Base-by-base conservation (phyloP, 2,329 filamentous ascomycete genomes). In the Alternaria angustiovoidea region DNA sequence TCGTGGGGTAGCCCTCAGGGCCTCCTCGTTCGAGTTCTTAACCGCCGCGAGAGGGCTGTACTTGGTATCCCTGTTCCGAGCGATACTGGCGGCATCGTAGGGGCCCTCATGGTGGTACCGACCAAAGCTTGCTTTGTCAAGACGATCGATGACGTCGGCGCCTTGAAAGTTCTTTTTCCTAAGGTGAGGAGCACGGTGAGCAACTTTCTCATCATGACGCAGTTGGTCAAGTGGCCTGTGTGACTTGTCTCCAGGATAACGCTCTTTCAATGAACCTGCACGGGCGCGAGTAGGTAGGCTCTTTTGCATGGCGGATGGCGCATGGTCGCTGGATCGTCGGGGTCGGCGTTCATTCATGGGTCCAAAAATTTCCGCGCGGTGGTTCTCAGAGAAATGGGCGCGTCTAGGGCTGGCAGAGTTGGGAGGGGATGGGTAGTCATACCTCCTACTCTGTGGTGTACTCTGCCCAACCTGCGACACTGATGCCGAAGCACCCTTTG, bases 101-200 rank as follows among this genome's bases (percentile, higher is more conserved):
- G 94, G 94, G 0, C 94, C 94, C 65, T 90, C 92, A 71, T 98
- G 94, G 77, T 97, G 94, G 78, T 96, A 97, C 2, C 85, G 80
- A 18, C 84, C 85, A 51, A 86, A 86, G n/a, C 68, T 68, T n/a
- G 86, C 78, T 3, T 85, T 84, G 74, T 97, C 94, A 1, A 98
- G 87, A 5, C 83, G 82, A 76, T 97, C 94, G 71, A 98, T 95
- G 8, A 85, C 83, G 76, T 98, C 94, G 2, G 92, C 86, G 46
- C 86, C 86, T 26, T 89, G 86, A 16, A 90, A 84, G 70, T 89
- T 83, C 71, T 85, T 86, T 74, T 89, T 91, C 69, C 85, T 86
- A 48, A 91, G 84, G 75, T 90, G 89, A 2, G 87, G 86, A 26
- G 87, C 81, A 51, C 89, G 87, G 72, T 92, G 81, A n/a, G 91